phyloP scores from a whole-genome alignment of 768 basidiomycete species.

The Trametes villosa region DNA sequence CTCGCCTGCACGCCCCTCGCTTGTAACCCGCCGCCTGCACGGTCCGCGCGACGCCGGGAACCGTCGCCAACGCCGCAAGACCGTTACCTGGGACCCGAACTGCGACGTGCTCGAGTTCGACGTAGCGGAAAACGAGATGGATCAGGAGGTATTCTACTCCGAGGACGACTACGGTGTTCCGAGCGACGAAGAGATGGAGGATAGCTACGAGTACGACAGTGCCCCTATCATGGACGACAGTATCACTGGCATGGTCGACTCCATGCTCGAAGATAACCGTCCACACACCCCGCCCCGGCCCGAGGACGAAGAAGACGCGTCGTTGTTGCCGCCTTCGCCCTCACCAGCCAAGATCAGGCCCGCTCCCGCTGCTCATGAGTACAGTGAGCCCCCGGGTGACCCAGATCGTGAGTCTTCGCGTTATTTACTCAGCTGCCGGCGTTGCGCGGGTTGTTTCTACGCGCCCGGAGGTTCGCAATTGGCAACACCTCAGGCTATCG shows the following conservation, averaged over 20 bases:
- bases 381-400: background rate
- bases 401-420: slow-evolving; percentile 4
- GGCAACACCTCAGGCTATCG: too few species aligned
- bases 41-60: slow-evolving; percentile 66
- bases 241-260: slow-evolving; percentile 72
- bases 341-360: slow-evolving; percentile 43
- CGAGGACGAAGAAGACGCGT: slow-evolving; percentile 45
- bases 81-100: slow-evolving; percentile 77
- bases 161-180: slow-evolving; percentile 36
- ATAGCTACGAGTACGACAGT: slow-evolving; percentile 32
- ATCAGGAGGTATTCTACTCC: slow-evolving; percentile 51
- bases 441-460: too few species aligned
- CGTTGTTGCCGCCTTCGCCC: slow-evolving; percentile 54
- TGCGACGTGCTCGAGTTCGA: slow-evolving; percentile 87
- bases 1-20: slow-evolving; percentile 33
- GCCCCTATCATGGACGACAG: slow-evolving; percentile 55
- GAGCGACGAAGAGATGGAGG: slow-evolving; percentile 24
- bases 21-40: slow-evolving; percentile 59
- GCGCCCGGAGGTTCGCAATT: too few species aligned
- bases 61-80: slow-evolving; percentile 64
- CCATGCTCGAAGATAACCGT: slow-evolving; percentile 58
- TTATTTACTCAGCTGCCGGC: too few species aligned
- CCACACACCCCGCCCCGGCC: slow-evolving; percentile 46
- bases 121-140: slow-evolving; percentile 51
- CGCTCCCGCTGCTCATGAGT: background rate